Percentiles rank a stretch among this genome's conserved stretches.
These are phyloP conservation scores for Inga leiocalycina DNA, from an alignment of 306 rosid genomes.

Conservation along the genomic window DNA sequence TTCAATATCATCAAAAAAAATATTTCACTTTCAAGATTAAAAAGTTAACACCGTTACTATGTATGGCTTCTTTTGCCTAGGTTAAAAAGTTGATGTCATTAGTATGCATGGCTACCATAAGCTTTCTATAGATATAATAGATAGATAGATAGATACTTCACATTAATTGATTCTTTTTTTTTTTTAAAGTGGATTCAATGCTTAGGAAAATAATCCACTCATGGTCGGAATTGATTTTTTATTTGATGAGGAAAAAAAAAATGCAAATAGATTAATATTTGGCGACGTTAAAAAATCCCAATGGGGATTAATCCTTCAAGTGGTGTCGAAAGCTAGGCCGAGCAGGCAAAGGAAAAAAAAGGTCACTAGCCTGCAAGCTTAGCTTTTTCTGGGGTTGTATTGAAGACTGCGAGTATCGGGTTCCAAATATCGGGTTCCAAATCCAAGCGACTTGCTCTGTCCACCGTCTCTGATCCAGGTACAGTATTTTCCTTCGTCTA, in stretches of 20 bases:
- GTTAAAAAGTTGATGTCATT: no score
- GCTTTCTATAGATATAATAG: no score
- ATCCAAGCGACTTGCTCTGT: not conserved
- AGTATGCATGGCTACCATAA: no score
- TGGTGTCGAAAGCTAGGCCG: not conserved
- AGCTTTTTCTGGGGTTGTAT: not conserved
- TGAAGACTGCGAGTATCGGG: not conserved
- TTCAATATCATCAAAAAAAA: no score
- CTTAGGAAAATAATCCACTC: not conserved
- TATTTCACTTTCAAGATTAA: no score
- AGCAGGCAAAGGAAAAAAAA: not conserved
- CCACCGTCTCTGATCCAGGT: not conserved
- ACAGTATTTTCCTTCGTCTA: not conserved
- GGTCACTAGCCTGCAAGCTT: not conserved
- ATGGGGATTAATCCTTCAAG: not conserved
- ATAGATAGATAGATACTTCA: no score
- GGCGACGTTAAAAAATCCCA: no score
- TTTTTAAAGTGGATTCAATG: no score
- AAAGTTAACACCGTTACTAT: no score
- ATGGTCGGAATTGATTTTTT: not conserved
- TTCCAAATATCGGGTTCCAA: not conserved
- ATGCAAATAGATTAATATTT: not conserved
- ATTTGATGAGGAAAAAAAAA: not conserved
- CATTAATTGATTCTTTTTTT: no score
- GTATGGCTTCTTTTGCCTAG: no score